Evolutionary conservation across 2,329 filamentous ascomycete genomes (phyloP).

Genomic region (Verticillium alfalfae): DNA sequence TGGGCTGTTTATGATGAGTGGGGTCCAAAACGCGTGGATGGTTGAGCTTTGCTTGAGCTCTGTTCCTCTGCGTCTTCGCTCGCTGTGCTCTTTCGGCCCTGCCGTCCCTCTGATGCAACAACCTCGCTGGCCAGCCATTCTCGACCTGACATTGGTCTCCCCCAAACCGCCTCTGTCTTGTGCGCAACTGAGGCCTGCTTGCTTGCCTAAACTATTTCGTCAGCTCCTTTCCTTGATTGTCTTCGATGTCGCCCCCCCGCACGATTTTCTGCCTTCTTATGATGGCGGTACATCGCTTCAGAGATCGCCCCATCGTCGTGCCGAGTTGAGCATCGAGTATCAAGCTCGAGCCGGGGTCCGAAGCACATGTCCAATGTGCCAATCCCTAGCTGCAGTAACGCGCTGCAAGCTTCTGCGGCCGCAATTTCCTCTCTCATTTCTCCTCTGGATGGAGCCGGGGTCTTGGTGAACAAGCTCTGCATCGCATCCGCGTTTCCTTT

Average conservation of each 20-base stretch:
- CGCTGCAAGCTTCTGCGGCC: slow-evolving; percentile 1
- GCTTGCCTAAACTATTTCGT: too few species aligned
- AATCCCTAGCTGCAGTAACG: background rate
- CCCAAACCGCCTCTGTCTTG: too few species aligned
- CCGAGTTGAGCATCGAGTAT: background rate
- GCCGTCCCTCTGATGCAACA: background rate
- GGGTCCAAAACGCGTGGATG: background rate
- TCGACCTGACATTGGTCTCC: too few species aligned
- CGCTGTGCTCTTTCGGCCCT: background rate
- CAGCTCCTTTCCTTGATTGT: too few species aligned
- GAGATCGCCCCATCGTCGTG: background rate
- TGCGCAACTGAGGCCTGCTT: too few species aligned
- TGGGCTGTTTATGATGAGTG: background rate
- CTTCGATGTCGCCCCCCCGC: background rate
- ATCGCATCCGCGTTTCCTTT: background rate
- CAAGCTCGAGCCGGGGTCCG: background rate
- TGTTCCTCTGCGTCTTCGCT: background rate
- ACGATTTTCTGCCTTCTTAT: background rate
- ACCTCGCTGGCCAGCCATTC: too few species aligned
- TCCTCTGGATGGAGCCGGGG: background rate
- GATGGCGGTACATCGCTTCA: background rate
- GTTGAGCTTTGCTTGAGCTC: background rate
- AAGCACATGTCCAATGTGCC: background rate
- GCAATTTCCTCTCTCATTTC: slow-evolving; percentile 1
- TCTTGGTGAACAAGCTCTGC: background rate